Evolutionary conservation across 768 basidiomycete genomes (phyloP), one percentile per base, ranked within the genome.

Genomic region (Coprinopsis strossmayeri): DNA sequence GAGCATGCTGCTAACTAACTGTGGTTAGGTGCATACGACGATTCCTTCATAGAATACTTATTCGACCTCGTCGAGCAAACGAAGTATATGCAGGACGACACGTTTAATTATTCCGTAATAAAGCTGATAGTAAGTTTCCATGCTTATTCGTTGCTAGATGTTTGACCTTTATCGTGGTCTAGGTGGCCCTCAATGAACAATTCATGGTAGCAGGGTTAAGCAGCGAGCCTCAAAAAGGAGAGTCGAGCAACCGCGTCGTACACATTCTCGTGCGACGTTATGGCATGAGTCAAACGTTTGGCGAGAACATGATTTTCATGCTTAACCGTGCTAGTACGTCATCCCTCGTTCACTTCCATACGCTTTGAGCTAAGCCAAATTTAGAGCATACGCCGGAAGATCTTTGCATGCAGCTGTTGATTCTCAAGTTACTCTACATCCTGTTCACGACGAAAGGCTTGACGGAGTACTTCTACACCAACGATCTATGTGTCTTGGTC

Each of bases 301-400:
- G 94, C 2, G 94, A 93, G 69, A 99, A 98, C 62, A 80, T 99
- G 76, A 97, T 99, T 49, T 99, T 97, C 65, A 99, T 99, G 88
- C 71, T 99, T 38, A 98, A 99, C 59, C 83, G 96, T 51, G 88
- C 94, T 38, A 78, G 93, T 94, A 60, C 57, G 88, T 74, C 15
- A 30, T 1, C 15, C 25, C n/a, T 47, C 3, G 28, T 45, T 2
- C 21, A 34, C 15, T 26, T 24, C 40, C 7, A 25, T 23, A 7
- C 12, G 25, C 25, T 42, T 10, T 15, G n/a, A 7, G 44, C 38
- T 28, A 50, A 9, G 48, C 40, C 38, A 34, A 3, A 51, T 21
- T 34, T 1, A 93, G 92, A 85, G 59, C 81, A 84, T 34, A 87
- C 87, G 0, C 73, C 89, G 5, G 96, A 99, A 59, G 95, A 92